A percentile compares a stretch with the other conserved stretches of the same genome.
These are phyloP conservation scores for Trichoderma reesei DNA, from an alignment of 495 filamentous ascomycete genomes.

Conservation along the genomic window DNA sequence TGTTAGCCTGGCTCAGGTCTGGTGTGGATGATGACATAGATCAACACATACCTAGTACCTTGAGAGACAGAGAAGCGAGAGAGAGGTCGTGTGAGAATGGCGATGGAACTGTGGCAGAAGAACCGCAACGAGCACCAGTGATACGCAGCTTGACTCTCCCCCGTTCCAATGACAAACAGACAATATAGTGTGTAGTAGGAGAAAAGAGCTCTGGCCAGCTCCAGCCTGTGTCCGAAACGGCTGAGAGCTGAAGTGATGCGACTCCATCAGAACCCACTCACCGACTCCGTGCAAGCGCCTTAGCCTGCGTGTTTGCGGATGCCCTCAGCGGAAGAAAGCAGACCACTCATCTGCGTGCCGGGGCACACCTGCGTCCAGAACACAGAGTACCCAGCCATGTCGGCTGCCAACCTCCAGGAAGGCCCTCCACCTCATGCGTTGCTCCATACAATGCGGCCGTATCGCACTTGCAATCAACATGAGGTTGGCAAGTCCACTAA, in stretches of 20 bases:
- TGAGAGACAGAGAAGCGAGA: neutral
- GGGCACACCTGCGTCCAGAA: neutral
- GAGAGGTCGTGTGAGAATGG: neutral
- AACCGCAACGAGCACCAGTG: neutral
- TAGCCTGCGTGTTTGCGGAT: neutral
- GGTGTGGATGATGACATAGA: neutral
- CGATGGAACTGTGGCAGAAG: neutral
- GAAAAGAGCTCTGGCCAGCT: no score
- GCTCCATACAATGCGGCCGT: neutral
- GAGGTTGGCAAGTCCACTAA: neutral
- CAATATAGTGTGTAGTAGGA: no score
- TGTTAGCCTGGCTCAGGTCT: neutral
- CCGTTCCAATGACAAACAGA: neutral
- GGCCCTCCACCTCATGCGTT: neutral
- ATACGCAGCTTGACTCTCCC: neutral
- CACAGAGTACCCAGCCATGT: neutral
- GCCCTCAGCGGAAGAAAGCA: no score
- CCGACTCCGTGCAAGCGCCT: neutral
- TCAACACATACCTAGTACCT: no score
- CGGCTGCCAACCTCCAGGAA: neutral
- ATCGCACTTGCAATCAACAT: neutral
- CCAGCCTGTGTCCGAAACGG: neutral
- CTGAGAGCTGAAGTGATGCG: neutral
- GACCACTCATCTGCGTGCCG: neutral
- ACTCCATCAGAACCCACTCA: neutral